Base-by-base conservation (phyloP, 2,329 filamentous ascomycete species). In the Neurospora crassa region DNA sequence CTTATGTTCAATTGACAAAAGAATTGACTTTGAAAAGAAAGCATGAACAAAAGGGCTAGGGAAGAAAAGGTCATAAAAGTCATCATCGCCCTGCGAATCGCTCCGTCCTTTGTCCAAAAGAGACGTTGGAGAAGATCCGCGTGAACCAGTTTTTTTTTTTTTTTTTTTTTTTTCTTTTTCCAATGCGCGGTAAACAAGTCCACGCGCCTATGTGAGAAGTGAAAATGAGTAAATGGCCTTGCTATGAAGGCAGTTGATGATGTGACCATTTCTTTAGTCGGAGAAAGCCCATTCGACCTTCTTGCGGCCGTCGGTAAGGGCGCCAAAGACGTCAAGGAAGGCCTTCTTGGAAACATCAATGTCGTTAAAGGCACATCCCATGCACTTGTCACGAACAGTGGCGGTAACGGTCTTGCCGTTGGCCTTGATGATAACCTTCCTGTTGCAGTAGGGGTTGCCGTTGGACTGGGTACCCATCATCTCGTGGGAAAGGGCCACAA, bases 311-410 rank as follows among this genome's bases (percentile, higher is more conserved):
- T 79, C 76, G 29, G 75, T 80, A n/a, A 85, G 79, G 37, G 80
- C 77, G 70, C 81, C 84, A 68, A 82, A 85, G 70, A 92, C 82
- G 24, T 84, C 81, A n/a, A 76, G 74, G 80, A 89, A 91, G 73
- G 86, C 81, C 75, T 84, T 83, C 73, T 83, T 80, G 74, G 86
- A 88, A 75, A 91, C 84, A 77, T 93, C 91, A 68, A 93, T 86
- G 76, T 84, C 82, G 53, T 79, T 74, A 42, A 76, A 69, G 68
- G 69, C 77, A 80, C 92, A 96, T 76, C 90, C 90, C 81, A 87
- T 87, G 84, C 92, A 96, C 83, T 92, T 93, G 83, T 96, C 92
- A 69, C 86, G 86, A 73, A 94, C 87, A 3, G 76, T 85, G 73
- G 88, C 92, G 2, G 80, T 83, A 75, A 83, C 79, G 2, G 84